phyloP scores from a whole-genome alignment of 257 asterid genomes.

The Lycium ferocissimum region DNA sequence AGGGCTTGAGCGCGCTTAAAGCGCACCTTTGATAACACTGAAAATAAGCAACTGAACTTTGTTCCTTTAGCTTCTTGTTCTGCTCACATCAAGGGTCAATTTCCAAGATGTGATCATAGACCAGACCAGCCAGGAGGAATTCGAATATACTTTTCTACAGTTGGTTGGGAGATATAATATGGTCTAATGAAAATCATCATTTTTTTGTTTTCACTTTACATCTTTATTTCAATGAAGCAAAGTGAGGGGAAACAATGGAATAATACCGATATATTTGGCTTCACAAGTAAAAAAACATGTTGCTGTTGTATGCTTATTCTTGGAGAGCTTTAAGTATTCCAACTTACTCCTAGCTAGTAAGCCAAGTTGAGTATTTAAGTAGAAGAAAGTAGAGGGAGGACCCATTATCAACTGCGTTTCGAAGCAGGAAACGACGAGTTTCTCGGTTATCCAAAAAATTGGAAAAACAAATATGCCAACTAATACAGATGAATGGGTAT shows the following conservation, averaged over 20 bases:
- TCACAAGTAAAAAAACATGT: slow-evolving; percentile 18
- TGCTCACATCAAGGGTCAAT: slow-evolving; percentile 18
- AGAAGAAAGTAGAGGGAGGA: neutral
- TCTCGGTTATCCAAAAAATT: neutral
- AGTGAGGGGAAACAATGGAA: slow-evolving; percentile 26
- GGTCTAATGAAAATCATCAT: neutral
- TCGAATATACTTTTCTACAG: neutral
- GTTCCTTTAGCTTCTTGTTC: slow-evolving; percentile 19
- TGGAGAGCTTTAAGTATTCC: slow-evolving; percentile 1
- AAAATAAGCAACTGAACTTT: slow-evolving; percentile 4
- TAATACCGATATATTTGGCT: neutral
- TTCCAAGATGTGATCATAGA: slow-evolving; percentile 16
- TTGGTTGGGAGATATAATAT: slow-evolving; percentile 8
- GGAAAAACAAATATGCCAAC: neutral
- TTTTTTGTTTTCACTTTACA: neutral
- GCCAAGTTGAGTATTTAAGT: neutral
- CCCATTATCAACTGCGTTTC: neutral
- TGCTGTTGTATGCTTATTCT: neutral
- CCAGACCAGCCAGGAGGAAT: slow-evolving; percentile 18
- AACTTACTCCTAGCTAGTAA: neutral
- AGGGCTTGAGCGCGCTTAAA: too few species aligned
- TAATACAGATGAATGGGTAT: slow-evolving; percentile 15
- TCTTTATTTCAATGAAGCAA: neutral
- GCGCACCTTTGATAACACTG: too few species aligned
- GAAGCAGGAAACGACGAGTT: neutral